Conservation (phyloP, 139 green algal species). For the Dunaliella primolecta region DNA sequence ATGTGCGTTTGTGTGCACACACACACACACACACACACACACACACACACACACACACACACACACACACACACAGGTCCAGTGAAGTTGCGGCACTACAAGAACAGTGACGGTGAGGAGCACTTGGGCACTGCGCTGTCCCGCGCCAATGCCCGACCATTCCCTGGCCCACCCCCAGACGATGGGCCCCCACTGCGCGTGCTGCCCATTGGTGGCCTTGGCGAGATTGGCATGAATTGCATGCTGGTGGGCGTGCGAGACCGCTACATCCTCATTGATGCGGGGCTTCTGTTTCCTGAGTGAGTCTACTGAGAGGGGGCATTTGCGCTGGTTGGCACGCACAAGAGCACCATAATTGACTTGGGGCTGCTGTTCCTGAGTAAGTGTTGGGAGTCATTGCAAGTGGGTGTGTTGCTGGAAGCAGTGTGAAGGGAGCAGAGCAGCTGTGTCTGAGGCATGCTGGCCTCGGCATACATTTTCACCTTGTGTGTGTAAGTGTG, state of each 20-base stretch:
- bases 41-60: neutral
- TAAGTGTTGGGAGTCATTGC: neutral
- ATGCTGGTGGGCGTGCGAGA: constrained; percentile 94
- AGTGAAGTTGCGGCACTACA: constrained; percentile 18
- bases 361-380: neutral
- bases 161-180: constrained; percentile 56
- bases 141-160: neutral
- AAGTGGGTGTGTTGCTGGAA: constrained; percentile 1
- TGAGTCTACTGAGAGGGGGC: too few species aligned
- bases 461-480: too few species aligned
- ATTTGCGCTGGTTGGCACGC: too few species aligned
- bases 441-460: too few species aligned
- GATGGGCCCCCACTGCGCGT: constrained; percentile 84
- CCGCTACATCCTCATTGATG: constrained; percentile 98
- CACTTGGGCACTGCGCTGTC: constrained; percentile 70
- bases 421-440: too few species aligned
- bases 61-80: constrained; percentile 13
- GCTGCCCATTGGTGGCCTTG: constrained; percentile 94
- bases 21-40: neutral
- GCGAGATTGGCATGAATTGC: constrained; percentile 99
- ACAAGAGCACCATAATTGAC: neutral
- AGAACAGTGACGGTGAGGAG: constrained; percentile 56
- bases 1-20: too few species aligned
- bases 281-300: constrained; percentile 99
- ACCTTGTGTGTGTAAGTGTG: constrained; percentile 6